Evolutionary conservation across 1,139 yeast species (phyloP).

Genomic region (Debaryomycetaceae sp.): DNA sequence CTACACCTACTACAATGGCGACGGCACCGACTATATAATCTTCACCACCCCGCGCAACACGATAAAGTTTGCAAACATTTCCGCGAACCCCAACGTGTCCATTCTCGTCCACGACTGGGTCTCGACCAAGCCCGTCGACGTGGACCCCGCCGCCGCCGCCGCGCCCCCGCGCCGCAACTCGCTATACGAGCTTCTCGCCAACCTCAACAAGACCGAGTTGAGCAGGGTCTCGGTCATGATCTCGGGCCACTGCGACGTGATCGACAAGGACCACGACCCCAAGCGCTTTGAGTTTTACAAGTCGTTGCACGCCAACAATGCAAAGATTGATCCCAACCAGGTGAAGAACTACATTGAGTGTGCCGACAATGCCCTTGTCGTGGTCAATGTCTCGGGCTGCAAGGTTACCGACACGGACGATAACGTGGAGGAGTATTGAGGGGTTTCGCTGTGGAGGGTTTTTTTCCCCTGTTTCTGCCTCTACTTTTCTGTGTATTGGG

Average conservation of each 20-base stretch:
- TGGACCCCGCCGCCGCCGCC: slow-evolving; percentile 6
- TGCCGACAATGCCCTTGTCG: slow-evolving; percentile 52
- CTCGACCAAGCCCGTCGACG: slow-evolving; percentile 29
- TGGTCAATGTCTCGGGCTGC: slow-evolving; percentile 54
- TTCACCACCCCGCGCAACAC: slow-evolving; percentile 63
- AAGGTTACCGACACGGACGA: slow-evolving; percentile 77
- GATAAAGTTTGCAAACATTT: slow-evolving; percentile 58
- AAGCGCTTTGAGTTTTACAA: slow-evolving; percentile 47
- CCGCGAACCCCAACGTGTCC: slow-evolving; percentile 63
- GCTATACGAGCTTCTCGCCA: slow-evolving; percentile 54
- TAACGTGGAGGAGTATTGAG: slow-evolving; percentile 40
- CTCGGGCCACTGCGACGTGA: slow-evolving; percentile 55
- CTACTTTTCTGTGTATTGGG: too few species aligned
- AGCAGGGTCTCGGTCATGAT: slow-evolving; percentile 72
- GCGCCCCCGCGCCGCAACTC: slow-evolving; percentile 25
- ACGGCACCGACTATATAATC: slow-evolving; percentile 40
- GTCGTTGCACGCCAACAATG: slow-evolving; percentile 45
- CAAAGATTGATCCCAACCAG: slow-evolving; percentile 62
- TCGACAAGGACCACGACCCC: slow-evolving; percentile 24
- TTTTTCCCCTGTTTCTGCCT: neutral
- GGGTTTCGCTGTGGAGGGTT: neutral
- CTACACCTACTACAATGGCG: slow-evolving; percentile 48
- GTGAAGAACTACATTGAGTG: slow-evolving; percentile 37
- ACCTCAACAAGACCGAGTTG: slow-evolving; percentile 64
- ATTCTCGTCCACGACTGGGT: slow-evolving; percentile 83